These are phyloP conservation scores for Sideroxylon spinosum DNA, from an alignment of 179 eudicot species.

Conservation along the genomic window DNA sequence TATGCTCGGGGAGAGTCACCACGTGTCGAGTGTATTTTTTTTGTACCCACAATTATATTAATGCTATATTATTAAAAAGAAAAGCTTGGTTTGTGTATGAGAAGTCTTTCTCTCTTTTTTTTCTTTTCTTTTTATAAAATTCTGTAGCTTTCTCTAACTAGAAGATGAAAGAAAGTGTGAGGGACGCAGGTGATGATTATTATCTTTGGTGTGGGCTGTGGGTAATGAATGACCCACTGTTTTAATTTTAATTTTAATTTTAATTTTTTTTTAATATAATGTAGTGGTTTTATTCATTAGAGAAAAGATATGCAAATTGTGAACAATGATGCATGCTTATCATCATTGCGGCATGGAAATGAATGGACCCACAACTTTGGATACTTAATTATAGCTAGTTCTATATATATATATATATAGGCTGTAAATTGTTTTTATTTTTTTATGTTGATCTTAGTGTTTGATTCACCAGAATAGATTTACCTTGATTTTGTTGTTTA, in stretches of 20 bases:
- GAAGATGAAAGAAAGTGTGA: conserved; percentile 31
- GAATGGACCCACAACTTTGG: conserved; percentile 16
- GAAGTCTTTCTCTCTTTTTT: conserved; percentile 21
- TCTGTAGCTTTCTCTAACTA: conserved; percentile 35
- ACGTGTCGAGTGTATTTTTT: no score
- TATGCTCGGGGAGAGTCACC: no score
- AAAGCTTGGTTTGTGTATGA: conserved; percentile 31
- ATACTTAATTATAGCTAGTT: neutral
- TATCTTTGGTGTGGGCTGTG: conserved; percentile 29
- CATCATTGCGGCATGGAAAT: conserved; percentile 15
- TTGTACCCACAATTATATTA: neutral
- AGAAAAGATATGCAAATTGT: conserved; percentile 26
- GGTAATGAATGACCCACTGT: conserved; percentile 17
- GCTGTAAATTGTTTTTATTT: no score
- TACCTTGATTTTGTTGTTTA: no score
- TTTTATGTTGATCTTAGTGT: no score
- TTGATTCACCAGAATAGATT: no score
- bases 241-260: conserved; percentile 27
- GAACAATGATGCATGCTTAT: conserved; percentile 4
- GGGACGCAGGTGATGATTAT: conserved; percentile 35
- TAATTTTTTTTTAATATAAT: neutral
- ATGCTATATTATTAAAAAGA: conserved; percentile 11
- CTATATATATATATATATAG: neutral
- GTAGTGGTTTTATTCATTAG: conserved; percentile 34
- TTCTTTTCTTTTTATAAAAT: conserved; percentile 3